phyloP scores from a whole-genome alignment of 208 protist genomes.

The Trypanosoma grayi region DNA sequence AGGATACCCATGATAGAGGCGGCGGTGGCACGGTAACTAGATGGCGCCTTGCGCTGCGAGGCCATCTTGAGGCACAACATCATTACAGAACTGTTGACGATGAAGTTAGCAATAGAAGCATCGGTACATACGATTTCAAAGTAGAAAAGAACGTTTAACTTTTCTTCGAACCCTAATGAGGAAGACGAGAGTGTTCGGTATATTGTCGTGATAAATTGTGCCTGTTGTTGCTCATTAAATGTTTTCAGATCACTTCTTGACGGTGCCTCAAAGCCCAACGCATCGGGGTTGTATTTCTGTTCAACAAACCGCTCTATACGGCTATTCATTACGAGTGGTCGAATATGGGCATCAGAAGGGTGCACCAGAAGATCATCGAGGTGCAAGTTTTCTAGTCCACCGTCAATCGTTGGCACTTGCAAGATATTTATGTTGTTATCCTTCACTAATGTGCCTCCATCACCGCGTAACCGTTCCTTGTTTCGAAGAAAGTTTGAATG shows the following conservation, averaged over 20 bases:
- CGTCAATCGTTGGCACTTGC: background rate
- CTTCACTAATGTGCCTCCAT: background rate
- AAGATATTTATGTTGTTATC: background rate
- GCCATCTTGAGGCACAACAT: conserved; percentile 79
- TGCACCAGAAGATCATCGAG: conserved; percentile 62
- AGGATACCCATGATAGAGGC: conserved; percentile 84
- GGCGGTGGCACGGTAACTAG: conserved; percentile 52
- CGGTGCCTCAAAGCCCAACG: conserved; percentile 60
- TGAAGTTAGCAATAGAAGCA: conserved; percentile 69
- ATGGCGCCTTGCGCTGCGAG: conserved; percentile 39
- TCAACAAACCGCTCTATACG: conserved; percentile 84
- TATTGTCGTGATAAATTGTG: conserved; percentile 50
- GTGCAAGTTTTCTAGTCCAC: conserved; percentile 10
- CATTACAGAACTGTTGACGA: conserved; percentile 92
- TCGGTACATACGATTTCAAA: conserved; percentile 80
- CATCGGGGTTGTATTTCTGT: conserved; percentile 51
- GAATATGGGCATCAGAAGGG: conserved; percentile 77
- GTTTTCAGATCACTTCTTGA: conserved; percentile 57
- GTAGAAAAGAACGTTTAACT: conserved; percentile 85
- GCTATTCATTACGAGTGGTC: conserved; percentile 85
- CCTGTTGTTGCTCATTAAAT: conserved; percentile 39
- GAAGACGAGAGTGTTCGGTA: conserved; percentile 45
- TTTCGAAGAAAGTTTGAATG: conserved; percentile 20
- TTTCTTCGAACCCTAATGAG: conserved; percentile 31
- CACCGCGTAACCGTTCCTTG: background rate